phyloP scores from a whole-genome alignment of 306 rosid species.

The Corylus americana region DNA sequence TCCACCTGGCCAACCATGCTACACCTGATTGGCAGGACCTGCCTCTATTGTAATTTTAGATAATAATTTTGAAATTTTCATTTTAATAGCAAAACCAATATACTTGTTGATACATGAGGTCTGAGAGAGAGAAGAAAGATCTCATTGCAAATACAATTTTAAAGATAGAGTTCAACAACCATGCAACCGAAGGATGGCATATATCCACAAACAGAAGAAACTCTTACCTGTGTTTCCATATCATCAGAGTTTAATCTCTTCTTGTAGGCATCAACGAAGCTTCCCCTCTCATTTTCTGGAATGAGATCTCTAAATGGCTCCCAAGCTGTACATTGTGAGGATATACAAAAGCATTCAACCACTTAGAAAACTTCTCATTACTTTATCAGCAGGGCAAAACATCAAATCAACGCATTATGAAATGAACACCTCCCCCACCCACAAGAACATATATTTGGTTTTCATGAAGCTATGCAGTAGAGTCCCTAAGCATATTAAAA shows the following conservation, averaged over 20 bases:
- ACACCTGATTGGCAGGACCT: conserved; percentile 13
- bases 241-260: conserved; percentile 84
- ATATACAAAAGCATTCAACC: conserved; percentile 28
- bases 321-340: conserved; percentile 62
- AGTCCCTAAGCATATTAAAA: background rate
- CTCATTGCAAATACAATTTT: conserved; percentile 14
- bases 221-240: conserved; percentile 71
- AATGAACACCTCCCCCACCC: background rate
- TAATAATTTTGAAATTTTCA: conserved; percentile 17
- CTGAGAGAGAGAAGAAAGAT: conserved; percentile 15
- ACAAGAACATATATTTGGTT: background rate
- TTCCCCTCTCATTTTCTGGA: conserved; percentile 76
- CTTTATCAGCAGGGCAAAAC: conserved; percentile 8
- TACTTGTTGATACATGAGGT: background rate
- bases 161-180: conserved; percentile 1
- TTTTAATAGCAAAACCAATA: conserved; percentile 12
- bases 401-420: background rate
- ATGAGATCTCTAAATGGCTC: conserved; percentile 89
- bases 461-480: background rate
- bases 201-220: conserved; percentile 25
- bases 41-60: background rate
- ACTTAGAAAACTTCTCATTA: conserved; percentile 8
- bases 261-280: conserved; percentile 72
- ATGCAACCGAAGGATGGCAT: conserved; percentile 2
- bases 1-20: background rate